phyloP scores from a whole-genome alignment of 306 rosid genomes.

The Glycyrrhiza uralensis region DNA sequence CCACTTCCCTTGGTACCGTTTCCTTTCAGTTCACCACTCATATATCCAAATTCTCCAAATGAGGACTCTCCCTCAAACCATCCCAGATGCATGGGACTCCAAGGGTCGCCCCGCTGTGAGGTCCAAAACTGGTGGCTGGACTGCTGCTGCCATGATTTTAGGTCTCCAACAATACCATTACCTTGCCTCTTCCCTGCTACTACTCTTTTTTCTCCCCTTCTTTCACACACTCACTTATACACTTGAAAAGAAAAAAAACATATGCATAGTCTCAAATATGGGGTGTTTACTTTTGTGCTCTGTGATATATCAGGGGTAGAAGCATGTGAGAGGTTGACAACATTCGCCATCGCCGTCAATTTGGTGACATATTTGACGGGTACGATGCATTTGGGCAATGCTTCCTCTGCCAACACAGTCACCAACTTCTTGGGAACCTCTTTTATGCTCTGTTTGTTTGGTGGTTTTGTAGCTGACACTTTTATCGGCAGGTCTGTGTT shows the following conservation, averaged over 20 bases:
- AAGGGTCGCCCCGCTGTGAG: conserved; percentile 62
- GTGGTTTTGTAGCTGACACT: conserved; percentile 94
- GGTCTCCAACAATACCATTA: conserved; percentile 31
- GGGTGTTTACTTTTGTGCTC: not conserved
- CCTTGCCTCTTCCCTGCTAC: not conserved
- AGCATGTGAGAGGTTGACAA: conserved; percentile 75
- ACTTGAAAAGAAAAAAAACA: not conserved
- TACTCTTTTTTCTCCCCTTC: too few species aligned
- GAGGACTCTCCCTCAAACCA: conserved; percentile 41
- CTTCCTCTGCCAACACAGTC: conserved; percentile 77
- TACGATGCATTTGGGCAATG: conserved; percentile 89
- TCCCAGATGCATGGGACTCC: conserved; percentile 86
- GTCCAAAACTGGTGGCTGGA: conserved; percentile 79
- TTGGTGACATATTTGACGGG: conserved; percentile 78
- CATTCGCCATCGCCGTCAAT: conserved; percentile 79
- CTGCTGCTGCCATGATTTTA: conserved; percentile 78
- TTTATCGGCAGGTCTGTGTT: conserved; percentile 69
- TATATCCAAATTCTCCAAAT: too few species aligned
- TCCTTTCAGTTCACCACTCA: not conserved
- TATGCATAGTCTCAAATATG: not conserved
- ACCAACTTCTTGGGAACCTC: conserved; percentile 91
- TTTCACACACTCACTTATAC: too few species aligned
- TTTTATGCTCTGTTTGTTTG: conserved; percentile 85
- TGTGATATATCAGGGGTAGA: conserved; percentile 56
- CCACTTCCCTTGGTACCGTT: not conserved